These are phyloP conservation scores for Parathielavia appendiculata DNA, from an alignment of 495 filamentous ascomycete species.

Conservation along the genomic window DNA sequence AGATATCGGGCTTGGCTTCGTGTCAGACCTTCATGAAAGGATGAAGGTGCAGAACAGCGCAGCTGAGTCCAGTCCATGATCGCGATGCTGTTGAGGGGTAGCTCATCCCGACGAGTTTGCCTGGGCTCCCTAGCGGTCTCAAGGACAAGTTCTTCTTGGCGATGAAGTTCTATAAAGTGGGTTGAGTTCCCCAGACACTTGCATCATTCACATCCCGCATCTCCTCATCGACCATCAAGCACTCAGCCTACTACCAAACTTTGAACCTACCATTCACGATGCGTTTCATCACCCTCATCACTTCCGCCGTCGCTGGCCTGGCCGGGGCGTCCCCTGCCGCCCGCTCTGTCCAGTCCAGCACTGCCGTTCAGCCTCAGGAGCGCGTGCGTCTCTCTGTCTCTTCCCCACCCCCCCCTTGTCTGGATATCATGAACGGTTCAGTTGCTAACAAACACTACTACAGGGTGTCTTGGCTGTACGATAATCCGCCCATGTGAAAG, in stretches of 20 bases:
- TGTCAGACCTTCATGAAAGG: too few relatives aligned
- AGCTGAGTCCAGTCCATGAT: too few relatives aligned
- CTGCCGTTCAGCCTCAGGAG: neutral
- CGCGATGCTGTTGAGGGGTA: too few relatives aligned
- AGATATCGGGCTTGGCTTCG: too few relatives aligned
- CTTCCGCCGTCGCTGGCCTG: neutral
- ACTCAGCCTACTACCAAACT: neutral
- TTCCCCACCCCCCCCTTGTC: too few relatives aligned
- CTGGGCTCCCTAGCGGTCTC: too few relatives aligned
- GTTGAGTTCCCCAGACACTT: neutral
- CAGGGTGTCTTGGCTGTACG: neutral
- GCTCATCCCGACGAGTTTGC: too few relatives aligned
- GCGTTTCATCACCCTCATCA: neutral
- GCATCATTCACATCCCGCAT: neutral
- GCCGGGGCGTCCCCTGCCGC: neutral
- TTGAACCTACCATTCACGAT: neutral
- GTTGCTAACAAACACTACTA: neutral
- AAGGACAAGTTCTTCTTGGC: neutral
- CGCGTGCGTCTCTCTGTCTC: neutral
- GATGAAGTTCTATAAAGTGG: neutral
- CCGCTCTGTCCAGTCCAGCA: neutral
- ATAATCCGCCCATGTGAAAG: too few relatives aligned
- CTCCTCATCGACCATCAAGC: neutral
- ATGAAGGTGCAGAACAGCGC: too few relatives aligned
- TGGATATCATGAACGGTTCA: neutral